These are phyloP conservation scores for Prinsepia uniflora DNA, from an alignment of 306 rosid species.

Conservation along the genomic window DNA sequence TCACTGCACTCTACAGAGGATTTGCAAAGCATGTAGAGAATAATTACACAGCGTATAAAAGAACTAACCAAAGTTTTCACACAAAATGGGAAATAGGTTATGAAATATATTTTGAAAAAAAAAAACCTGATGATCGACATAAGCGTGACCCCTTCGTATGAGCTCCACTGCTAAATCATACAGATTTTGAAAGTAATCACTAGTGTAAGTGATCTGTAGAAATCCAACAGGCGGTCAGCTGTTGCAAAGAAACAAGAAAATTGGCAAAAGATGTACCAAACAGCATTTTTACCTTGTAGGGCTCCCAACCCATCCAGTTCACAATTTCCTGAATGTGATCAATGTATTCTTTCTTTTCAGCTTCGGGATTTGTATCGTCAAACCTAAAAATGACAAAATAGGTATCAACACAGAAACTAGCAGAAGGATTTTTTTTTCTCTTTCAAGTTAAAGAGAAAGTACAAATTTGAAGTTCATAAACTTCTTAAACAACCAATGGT, in stretches of 20 bases:
- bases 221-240: slow-evolving; percentile 15
- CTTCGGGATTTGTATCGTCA: slow-evolving; percentile 96
- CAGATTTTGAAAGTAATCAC: slow-evolving; percentile 92
- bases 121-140: slow-evolving; percentile 97
- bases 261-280: slow-evolving; percentile 6
- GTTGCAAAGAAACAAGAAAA: neutral
- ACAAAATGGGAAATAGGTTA: neutral
- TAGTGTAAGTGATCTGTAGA: slow-evolving; percentile 79
- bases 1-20: neutral
- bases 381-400: slow-evolving; percentile 48
- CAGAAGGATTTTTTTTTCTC: neutral
- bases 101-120: neutral
- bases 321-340: slow-evolving; percentile 96
- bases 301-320: slow-evolving; percentile 99
- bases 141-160: slow-evolving; percentile 75
- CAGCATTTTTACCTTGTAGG: slow-evolving; percentile 55
- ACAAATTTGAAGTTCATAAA: neutral
- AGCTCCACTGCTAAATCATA: slow-evolving; percentile 95
- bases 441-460: neutral
- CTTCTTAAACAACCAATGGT: neutral
- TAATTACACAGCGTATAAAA: neutral
- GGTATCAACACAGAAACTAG: slow-evolving; percentile 7
- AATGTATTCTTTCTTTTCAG: slow-evolving; percentile 92
- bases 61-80: neutral
- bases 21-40: neutral